Percentiles rank a stretch among this genome's conserved stretches.
Evolutionary conservation across 2,329 filamentous ascomycete genomes (phyloP).

Genomic region (Tricladium varicosporioides): DNA sequence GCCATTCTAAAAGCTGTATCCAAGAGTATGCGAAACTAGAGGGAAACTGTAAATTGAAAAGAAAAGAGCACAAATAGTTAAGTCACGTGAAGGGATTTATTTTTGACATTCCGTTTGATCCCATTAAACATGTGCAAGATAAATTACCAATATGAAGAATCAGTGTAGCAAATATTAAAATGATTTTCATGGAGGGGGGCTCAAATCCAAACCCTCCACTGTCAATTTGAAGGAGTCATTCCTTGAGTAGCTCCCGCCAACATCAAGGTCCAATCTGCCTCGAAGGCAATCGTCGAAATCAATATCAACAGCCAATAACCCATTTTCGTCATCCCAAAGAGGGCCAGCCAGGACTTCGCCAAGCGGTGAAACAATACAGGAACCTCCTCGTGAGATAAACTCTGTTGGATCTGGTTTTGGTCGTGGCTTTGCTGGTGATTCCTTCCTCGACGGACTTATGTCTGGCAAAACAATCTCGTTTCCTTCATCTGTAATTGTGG

Average conservation of each 20-base stretch:
- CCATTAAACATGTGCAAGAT: too few relatives aligned
- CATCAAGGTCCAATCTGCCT: constrained; percentile 78
- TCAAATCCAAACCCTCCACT: constrained; percentile 56
- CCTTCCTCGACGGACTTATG: background rate
- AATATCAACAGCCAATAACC: constrained; percentile 68
- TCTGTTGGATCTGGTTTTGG: constrained; percentile 22
- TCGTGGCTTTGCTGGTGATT: constrained; percentile 9
- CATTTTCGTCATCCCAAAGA: constrained; percentile 73
- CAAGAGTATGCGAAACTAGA: too few relatives aligned
- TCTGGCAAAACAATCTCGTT: constrained; percentile 51
- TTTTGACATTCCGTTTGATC: too few relatives aligned
- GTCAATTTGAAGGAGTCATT: constrained; percentile 62
- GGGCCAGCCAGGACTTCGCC: constrained; percentile 80
- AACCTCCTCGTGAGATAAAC: constrained; percentile 68
- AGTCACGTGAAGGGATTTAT: too few relatives aligned
- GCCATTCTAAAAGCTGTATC: too few relatives aligned
- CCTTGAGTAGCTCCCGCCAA: constrained; percentile 81
- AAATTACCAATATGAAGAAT: background rate
- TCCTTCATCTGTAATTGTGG: constrained; percentile 42
- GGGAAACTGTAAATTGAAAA: too few relatives aligned
- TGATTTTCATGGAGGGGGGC: constrained; percentile 48
- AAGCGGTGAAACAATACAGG: constrained; percentile 74
- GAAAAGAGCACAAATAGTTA: too few relatives aligned
- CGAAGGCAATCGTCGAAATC: constrained; percentile 87
- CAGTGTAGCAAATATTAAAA: background rate